A percentile compares a stretch with the other conserved stretches of the same genome.
Evolutionary conservation across 2,329 filamentous ascomycete genomes (phyloP).

Genomic region (Diaporthe batatas): DNA sequence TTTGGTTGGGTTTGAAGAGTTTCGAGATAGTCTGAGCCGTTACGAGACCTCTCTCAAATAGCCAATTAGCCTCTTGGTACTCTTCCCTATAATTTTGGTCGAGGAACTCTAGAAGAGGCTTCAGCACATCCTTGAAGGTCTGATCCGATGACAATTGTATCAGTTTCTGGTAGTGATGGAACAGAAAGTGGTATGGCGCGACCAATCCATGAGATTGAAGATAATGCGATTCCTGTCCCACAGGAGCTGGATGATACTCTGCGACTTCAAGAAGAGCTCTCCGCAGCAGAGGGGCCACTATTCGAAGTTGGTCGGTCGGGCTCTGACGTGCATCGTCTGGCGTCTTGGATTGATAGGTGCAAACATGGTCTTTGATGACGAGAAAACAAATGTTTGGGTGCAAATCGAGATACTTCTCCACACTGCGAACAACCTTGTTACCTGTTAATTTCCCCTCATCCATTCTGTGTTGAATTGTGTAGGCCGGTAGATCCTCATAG

Average conservation of each 20-base stretch:
- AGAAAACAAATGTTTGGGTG: background rate
- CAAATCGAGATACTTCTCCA: background rate
- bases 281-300: background rate
- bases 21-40: no score
- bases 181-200: background rate
- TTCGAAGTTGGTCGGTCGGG: background rate
- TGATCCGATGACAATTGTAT: background rate
- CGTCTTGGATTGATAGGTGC: rapidly evolving
- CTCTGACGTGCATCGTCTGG: no score
- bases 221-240: no score
- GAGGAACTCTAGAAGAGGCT: background rate
- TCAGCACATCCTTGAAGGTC: background rate
- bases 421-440: background rate
- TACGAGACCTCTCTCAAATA: background rate
- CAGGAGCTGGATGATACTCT: background rate
- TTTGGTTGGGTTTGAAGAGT: background rate
- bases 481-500: background rate
- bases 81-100: background rate
- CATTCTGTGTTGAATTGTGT: background rate
- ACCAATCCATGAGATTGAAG: background rate
- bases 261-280: background rate
- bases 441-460: background rate
- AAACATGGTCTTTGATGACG: background rate
- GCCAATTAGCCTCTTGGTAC: background rate
- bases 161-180: background rate